These are phyloP conservation scores for Mayamaea pseudoterrestris DNA, from an alignment of 108 stramenopile genomes.

Conservation along the genomic window DNA sequence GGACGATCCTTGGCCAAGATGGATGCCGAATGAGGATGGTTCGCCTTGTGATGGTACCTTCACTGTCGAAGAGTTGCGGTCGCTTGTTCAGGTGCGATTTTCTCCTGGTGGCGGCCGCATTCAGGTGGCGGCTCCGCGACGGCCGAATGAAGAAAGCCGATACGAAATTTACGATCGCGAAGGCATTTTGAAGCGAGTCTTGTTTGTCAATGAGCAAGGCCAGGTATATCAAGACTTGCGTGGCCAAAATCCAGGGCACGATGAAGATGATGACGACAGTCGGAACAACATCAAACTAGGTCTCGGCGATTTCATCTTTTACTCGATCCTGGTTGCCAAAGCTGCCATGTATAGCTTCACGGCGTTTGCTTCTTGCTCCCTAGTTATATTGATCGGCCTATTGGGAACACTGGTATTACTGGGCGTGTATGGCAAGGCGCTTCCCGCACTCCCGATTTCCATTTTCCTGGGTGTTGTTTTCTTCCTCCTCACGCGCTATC, in stretches of 20 bases:
- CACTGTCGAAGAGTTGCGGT: constrained; percentile 24
- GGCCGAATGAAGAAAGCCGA: constrained; percentile 14
- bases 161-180: constrained; percentile 39
- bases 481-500: constrained; percentile 47
- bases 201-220: constrained; percentile 45
- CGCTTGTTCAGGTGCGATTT: constrained; percentile 39
- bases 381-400: constrained; percentile 76
- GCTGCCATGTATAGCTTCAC: constrained; percentile 86
- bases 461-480: constrained; percentile 79
- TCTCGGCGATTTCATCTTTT: constrained; percentile 94
- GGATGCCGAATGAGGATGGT: not conserved
- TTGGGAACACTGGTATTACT: constrained; percentile 81
- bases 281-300: constrained; percentile 40
- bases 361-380: constrained; percentile 76
- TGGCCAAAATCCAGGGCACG: constrained; percentile 10
- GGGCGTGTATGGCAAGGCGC: constrained; percentile 70
- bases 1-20: constrained; percentile 6
- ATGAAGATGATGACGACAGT: constrained; percentile 12
- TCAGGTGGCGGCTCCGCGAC: constrained; percentile 9
- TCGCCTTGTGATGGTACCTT: not conserved
- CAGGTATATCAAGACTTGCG: constrained; percentile 20
- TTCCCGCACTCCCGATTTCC: constrained; percentile 87
- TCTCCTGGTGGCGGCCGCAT: constrained; percentile 57
- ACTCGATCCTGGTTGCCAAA: constrained; percentile 86
- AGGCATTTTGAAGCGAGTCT: constrained; percentile 36